Base-by-base conservation (phyloP, 2,329 filamentous ascomycete species). In the Beauveria sp. region DNA sequence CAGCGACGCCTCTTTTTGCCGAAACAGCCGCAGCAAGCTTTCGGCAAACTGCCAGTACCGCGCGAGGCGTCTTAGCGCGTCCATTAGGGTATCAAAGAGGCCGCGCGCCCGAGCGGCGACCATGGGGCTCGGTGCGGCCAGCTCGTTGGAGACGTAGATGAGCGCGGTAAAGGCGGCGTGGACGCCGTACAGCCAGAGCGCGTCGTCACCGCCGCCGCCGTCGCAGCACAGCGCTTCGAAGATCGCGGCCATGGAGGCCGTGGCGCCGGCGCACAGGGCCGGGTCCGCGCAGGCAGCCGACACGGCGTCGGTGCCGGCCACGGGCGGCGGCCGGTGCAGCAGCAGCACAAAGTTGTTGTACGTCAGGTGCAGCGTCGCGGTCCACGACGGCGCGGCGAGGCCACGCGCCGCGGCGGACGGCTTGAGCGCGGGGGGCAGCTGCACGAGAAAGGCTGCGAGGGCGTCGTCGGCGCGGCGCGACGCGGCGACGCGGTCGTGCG, bases 281-380 rank as follows among this genome's bases (percentile, higher is more conserved):
- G 50, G 26, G 8, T 52, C 46, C 62, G 34, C 61, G n/a, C 50
- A 59, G 14, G 41, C 20, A 2, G 18, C 5, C 18, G 47, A 26
- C 22, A 53, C 26, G 5, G n/a, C 44, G 22, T 58, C 57, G 2
- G 34, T 18, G 37, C 22, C 37, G 24, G 22, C 46, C 14, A 44
- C 20, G 2, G 71, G 70, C 1, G 67, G 64, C 5, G 70, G 67
- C 3, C 72, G 67, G 59, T 74, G 72, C 16, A 74, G 68, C 2
- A 74, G 66, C n/a, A 73, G 64, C 28, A 74, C 67, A 40, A 71
- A 70, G 62, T 70, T 71, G 56, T 72, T 72, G 57, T 73, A 74
- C 2, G 70, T 70, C 34, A 74, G 67, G 60, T 74, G 72, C 22
- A 74, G 68, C 12, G 64, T 70, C 4, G 68, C 66, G 50, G 69